phyloP scores from a whole-genome alignment of 1,284 basidiomycete species.

The Neonothopanus nambi region DNA sequence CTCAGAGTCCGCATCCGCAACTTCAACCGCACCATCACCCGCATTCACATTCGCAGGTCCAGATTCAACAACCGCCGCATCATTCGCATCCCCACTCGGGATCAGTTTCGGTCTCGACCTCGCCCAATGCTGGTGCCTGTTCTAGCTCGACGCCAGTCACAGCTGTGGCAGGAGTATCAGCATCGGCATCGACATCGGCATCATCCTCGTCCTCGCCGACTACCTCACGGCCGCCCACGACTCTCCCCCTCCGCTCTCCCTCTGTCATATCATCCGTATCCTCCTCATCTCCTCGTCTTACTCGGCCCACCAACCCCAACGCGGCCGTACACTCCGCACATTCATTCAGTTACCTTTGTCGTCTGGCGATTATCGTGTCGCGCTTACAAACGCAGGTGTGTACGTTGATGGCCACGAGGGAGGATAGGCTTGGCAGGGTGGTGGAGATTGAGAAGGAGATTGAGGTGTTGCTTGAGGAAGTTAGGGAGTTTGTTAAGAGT shows the following conservation, averaged over 20 bases:
- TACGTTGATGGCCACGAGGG: slow-evolving; percentile 20
- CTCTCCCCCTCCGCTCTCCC: not conserved
- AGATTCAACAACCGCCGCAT: too few relatives aligned
- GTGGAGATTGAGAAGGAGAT: slow-evolving; percentile 22
- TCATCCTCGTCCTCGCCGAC: too few relatives aligned
- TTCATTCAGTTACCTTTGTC: slow-evolving; percentile 20
- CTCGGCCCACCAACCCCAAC: not conserved
- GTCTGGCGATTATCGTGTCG: slow-evolving; percentile 22
- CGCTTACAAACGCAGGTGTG: slow-evolving; percentile 24
- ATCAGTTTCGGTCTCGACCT: too few relatives aligned
- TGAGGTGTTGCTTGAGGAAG: slow-evolving; percentile 17
- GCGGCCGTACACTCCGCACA: slow-evolving; percentile 3
- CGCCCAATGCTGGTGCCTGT: too few relatives aligned
- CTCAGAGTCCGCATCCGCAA: too few relatives aligned
- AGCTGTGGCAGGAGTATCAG: too few relatives aligned
- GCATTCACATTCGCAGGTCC: too few relatives aligned
- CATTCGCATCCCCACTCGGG: too few relatives aligned
- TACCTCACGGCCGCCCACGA: too few relatives aligned
- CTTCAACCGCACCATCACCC: too few relatives aligned
- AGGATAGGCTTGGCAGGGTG: slow-evolving; percentile 20
- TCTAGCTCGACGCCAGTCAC: too few relatives aligned
- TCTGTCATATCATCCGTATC: not conserved
- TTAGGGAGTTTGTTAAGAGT: not conserved
- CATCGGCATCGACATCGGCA: too few relatives aligned
- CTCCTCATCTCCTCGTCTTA: not conserved